Evolutionary conservation across 345 rosid genomes (phyloP), one percentile per base, ranked within the genome.

Genomic region (Litchi chinensis): DNA sequence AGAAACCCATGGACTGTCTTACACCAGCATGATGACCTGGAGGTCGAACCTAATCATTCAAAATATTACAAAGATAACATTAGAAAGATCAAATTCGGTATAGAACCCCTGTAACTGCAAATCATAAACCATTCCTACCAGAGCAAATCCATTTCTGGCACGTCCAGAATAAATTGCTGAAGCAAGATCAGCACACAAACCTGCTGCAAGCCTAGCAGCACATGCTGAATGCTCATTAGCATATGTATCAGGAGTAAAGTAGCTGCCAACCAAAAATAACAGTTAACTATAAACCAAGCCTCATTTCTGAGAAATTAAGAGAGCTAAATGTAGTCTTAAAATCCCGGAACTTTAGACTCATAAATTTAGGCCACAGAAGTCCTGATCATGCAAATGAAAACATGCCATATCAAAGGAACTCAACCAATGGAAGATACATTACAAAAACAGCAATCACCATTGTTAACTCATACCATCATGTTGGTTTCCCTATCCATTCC

Each of bases 21-120:
- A 94, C 82, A 76, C 99, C 97, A 80, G 99, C 99, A 91, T 96
- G 99, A 85, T 96, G 99, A 57, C 99, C 99, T 1, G 99, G 99
- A 70, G 99, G 99, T 44, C 99, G 89, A 69, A 96, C 94, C 99
- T 96, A 85, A 80, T 26, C 79, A 79, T 52, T 79, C 44, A 46
- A 74, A 68, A 37, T 26, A 70, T 56, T n/a, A 73, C 11, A 18
- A 3, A 60, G 12, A 64, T 54, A 59, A 69, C 60, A 73, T 68
- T 39, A 59, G 67, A 70, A 32, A 50, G 24, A 48, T 44, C 70
- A 26, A 40, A 70, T 8, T 22, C 39, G 68, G 62, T 24, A 28
- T 16, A 5, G 39, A 78, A 24, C 78, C 40, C 67, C 70, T 41
- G 54, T 40, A 74, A 19, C 39, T 56, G 50, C 16, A 40, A 64